Evolutionary conservation across 83 land plant species (phyloP).

Genomic region (Picea abies): DNA sequence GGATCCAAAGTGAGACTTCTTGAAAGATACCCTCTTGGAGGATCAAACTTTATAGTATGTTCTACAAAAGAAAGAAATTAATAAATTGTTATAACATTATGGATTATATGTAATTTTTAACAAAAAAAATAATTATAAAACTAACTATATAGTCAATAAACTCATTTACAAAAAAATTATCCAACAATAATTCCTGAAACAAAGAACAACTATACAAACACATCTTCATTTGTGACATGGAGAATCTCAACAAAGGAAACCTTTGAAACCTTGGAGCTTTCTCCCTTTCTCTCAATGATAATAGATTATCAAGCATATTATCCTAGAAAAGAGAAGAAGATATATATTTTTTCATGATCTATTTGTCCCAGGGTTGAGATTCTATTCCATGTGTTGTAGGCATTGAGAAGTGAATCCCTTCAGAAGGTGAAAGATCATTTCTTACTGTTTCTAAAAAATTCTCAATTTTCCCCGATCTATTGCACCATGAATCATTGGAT

Average conservation of each 20-base stretch:
- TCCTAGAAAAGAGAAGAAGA: conserved; percentile 1
- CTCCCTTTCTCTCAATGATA: not conserved
- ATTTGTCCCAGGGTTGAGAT: conserved; percentile 2
- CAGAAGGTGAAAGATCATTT: conserved; percentile 1
- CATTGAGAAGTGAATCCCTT: not conserved
- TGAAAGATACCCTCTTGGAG: too few relatives aligned
- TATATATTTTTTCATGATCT: not conserved
- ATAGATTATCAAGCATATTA: not conserved
- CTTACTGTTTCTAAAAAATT: not conserved
- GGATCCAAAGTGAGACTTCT: too few relatives aligned
- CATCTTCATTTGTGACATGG: not conserved
- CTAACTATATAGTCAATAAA: too few relatives aligned
- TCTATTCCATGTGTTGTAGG: not conserved
- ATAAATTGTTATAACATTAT: too few relatives aligned
- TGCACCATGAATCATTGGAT: not conserved
- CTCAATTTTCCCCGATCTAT: not conserved
- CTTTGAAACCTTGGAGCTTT: not conserved
- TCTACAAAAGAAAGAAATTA: too few relatives aligned
- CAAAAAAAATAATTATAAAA: too few relatives aligned
- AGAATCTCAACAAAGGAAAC: not conserved
- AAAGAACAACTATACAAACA: too few relatives aligned
- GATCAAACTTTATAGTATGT: too few relatives aligned
- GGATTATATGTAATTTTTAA: too few relatives aligned
- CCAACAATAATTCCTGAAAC: too few relatives aligned
- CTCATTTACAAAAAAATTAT: too few relatives aligned